Evolutionary conservation across 805 yeast species (phyloP), one percentile per base, ranked within the genome.

Genomic region (Naumovozyma castellii): DNA sequence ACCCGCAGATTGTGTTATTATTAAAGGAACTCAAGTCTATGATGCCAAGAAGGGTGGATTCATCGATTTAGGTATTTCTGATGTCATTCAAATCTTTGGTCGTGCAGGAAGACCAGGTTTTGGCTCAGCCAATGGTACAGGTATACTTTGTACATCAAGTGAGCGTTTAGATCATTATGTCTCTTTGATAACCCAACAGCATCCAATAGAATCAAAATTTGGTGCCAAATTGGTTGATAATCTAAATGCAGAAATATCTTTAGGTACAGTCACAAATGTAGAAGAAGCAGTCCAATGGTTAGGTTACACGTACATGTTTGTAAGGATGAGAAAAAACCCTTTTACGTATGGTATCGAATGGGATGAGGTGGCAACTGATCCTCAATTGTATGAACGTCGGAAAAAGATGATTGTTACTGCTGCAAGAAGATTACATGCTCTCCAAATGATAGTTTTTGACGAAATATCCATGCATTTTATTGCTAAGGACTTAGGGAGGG

Each of bases 81-180:
- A 92, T 65, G 95, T 92, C 31, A 83, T 94, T 45, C 99, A 92
- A 67, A 92, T 92, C 48, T 92, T 92, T 65, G 99, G 99, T 51
- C 83, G 99, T 67, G 98, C 98, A 19, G 99, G 99, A 65, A 78
- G 99, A 64, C 99, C 99, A 0, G 98, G 94, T 51, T 92, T 77
- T 61, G 64, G 62, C 13, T 95, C 90, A 50, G 76, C 76, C 41
- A 80, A 73, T 54, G 99, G 98, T 70, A 84, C 90, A 2, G 97
- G 97, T 68, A 78, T 87, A 18, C 65, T 92, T 36, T 79, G 92
- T 57, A 92, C 98, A 0, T 71, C 94, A 0, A 69, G 72, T 43
- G 97, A 90, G 52, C 68, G 75, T 36, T 62, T 94, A 19, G 94
- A 85, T 51, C 95, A 87, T 50, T 92, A 90, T 53, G 75, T 94